Evolutionary conservation across 2,329 filamentous ascomycete genomes (phyloP), one percentile per base, ranked within the genome.

Genomic region (Dactylonectria macrodidyma): DNA sequence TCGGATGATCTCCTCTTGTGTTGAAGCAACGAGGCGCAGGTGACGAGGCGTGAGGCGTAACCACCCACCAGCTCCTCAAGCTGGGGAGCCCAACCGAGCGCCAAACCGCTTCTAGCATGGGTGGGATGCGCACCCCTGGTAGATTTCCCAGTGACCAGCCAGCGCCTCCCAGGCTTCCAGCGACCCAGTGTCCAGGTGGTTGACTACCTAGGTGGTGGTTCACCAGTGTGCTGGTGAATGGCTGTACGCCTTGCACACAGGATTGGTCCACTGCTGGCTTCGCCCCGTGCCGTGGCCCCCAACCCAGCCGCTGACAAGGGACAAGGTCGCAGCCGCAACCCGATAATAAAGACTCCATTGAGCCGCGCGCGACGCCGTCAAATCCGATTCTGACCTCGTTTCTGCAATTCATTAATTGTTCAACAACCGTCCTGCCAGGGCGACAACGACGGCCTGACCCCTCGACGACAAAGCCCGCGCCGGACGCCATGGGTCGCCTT

Each of bases 401-500:
- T 46, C 50, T 33, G 44, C 51, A 38, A 51, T 24, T n/a, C n/a
- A 56, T 34, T 44, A 30, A n/a, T 34, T n/a, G n/a, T 36, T 24
- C 46, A 41, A 19, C 36, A 19, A 30, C 54, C 22, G 14, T 36
- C 36, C 36, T n/a, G 22, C 16, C 22, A 34, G 30, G 44, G 44
- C 54, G 46, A 63, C 34, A 19, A 57, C 44, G 38, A 41, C 52
- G 54, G 44, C 54, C 24, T 33, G 19, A 44, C 34, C 11, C 16
- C 34, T 12, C 50, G 52, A 63, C 55, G 19, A 26, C 46, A 46
- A 5, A 24, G 19, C 48, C 47, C 55, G 54, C 62, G 46, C 54
- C 54, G 55, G 47, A 54, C 55, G 62, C 36, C 47, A 65, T 65
- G 54, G 55, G 48, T 11, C 47, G 62, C 62, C 19, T 63, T 38